Conservation (phyloP, 306 rosid genomes). For the Cercis canadensis region DNA sequence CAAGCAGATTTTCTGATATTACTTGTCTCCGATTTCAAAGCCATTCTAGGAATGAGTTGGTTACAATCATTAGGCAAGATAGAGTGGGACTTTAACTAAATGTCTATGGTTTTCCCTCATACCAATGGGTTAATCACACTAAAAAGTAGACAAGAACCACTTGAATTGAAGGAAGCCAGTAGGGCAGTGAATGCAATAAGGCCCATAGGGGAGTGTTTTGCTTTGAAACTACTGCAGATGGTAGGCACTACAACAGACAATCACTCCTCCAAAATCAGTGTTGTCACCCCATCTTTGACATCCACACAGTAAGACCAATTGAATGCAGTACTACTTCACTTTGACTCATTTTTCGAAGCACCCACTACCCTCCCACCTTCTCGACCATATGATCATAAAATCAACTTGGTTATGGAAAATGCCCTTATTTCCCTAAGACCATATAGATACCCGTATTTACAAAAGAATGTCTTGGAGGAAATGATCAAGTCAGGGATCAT, state of each 20-base stretch:
- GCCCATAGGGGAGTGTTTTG: too few species aligned
- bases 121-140: neutral
- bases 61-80: neutral
- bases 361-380: neutral
- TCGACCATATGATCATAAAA: too few species aligned
- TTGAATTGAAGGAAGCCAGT: neutral
- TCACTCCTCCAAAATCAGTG: too few species aligned
- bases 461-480: neutral
- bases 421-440: neutral
- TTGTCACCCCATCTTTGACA: neutral
- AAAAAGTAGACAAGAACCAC: neutral
- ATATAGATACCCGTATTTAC: neutral
- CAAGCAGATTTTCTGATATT: too few species aligned
- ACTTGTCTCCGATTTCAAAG: neutral
- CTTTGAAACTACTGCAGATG: too few species aligned
- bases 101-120: neutral
- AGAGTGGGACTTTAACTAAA: too few species aligned
- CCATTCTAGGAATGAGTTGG: neutral
- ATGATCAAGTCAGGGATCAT: neutral
- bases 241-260: too few species aligned
- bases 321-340: too few species aligned
- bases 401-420: neutral
- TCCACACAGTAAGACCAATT: too few species aligned
- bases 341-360: neutral
- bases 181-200: too few species aligned